These are phyloP conservation scores for Aaosphaeria arxii DNA, from an alignment of 2,329 filamentous ascomycete species.

Conservation along the genomic window DNA sequence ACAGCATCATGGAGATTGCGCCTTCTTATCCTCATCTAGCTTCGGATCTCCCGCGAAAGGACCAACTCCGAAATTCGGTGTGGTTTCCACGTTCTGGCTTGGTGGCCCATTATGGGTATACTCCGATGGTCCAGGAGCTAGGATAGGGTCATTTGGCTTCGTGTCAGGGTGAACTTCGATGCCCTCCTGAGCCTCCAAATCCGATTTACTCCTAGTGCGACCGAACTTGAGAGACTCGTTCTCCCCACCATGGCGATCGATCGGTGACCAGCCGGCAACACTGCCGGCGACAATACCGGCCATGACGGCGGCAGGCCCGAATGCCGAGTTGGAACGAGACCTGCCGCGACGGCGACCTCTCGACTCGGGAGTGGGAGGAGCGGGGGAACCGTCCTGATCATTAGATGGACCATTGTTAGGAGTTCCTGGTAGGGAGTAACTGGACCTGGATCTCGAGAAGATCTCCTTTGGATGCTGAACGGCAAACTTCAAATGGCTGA, in stretches of 20 bases:
- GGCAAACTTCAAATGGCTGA: slow-evolving; percentile 78
- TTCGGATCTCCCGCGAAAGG: slow-evolving; percentile 42
- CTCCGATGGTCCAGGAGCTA: slow-evolving; percentile 42
- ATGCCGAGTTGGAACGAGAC: slow-evolving; percentile 68
- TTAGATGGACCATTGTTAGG: slow-evolving; percentile 53
- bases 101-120: slow-evolving; percentile 35
- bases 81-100: slow-evolving; percentile 44
- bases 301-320: slow-evolving; percentile 76
- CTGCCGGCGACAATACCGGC: slow-evolving; percentile 78
- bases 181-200: slow-evolving; percentile 42
- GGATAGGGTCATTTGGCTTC: slow-evolving; percentile 45
- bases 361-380: slow-evolving; percentile 53
- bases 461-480: slow-evolving; percentile 72
- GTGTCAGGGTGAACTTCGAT: slow-evolving; percentile 51
- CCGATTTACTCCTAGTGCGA: slow-evolving; percentile 30
- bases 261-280: slow-evolving; percentile 74
- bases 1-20: background rate
- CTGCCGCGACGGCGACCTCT: slow-evolving; percentile 58
- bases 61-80: slow-evolving; percentile 42
- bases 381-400: slow-evolving; percentile 37
- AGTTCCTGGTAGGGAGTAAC: slow-evolving; percentile 62
- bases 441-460: slow-evolving; percentile 61
- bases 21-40: slow-evolving; percentile 12
- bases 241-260: slow-evolving; percentile 50
- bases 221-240: slow-evolving; percentile 41